These are phyloP conservation scores for Oryza meyeriana DNA, from an alignment of 176 grass and related monocot species.

Conservation along the genomic window DNA sequence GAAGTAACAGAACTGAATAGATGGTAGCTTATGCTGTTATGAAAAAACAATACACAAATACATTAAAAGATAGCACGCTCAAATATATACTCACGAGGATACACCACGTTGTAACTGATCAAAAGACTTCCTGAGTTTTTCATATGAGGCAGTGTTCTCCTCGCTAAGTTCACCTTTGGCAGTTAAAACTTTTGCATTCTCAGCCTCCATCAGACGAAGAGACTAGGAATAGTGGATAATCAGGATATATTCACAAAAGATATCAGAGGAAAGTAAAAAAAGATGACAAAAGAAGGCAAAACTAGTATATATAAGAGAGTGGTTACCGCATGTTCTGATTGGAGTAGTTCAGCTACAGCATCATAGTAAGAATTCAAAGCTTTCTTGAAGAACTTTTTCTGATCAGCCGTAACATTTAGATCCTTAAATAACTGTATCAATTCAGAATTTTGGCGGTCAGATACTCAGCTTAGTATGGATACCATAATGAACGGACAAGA, in stretches of 20 bases:
- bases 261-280: conserved; percentile 15
- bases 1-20: conserved; percentile 1
- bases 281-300: conserved; percentile 9
- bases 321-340: conserved; percentile 82
- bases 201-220: conserved; percentile 83
- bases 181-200: conserved; percentile 89
- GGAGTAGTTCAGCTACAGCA: conserved; percentile 83
- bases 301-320: conserved; percentile 29
- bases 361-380: conserved; percentile 87
- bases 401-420: conserved; percentile 84
- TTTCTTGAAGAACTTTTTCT: conserved; percentile 99
- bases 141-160: conserved; percentile 85
- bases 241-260: conserved; percentile 10
- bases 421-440: conserved; percentile 81
- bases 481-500: neutral
- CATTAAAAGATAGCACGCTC: neutral
- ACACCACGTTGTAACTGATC: conserved; percentile 94
- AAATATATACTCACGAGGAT: conserved; percentile 71
- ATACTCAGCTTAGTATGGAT: neutral
- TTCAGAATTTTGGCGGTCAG: neutral
- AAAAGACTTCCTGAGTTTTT: conserved; percentile 92
- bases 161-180: conserved; percentile 97
- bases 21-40: conserved; percentile 1
- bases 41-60: neutral
- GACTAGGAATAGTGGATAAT: conserved; percentile 50